Percentiles rank a stretch among this genome's conserved stretches.
These are phyloP conservation scores for Chrysochromulina tobinii DNA, from an alignment of 78 protist species.

Conservation along the genomic window DNA sequence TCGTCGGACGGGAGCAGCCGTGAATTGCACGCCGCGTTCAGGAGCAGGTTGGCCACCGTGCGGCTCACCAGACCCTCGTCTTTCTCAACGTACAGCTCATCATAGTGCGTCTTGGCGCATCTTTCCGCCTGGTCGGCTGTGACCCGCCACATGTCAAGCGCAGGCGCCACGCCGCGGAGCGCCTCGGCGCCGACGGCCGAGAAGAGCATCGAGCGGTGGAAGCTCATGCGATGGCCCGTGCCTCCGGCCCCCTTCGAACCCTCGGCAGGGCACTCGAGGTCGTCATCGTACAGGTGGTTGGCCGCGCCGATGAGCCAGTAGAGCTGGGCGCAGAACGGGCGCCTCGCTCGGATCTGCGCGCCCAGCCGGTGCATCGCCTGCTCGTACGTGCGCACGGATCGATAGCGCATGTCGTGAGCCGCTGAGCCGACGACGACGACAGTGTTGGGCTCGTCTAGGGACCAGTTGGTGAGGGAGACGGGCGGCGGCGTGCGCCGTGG, in stretches of 20 bases:
- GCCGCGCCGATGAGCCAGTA: background rate
- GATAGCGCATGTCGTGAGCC: conserved; percentile 8
- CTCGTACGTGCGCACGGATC: background rate
- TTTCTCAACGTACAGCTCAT: background rate
- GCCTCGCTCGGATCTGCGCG: background rate
- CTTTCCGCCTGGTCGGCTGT: background rate
- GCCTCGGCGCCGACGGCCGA: conserved; percentile 10
- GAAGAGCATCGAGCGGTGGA: conserved; percentile 4
- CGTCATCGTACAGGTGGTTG: background rate
- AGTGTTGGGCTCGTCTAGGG: background rate
- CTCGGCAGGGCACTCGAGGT: background rate
- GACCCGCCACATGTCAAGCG: conserved; percentile 1
- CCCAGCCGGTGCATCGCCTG: background rate
- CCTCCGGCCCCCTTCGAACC: background rate
- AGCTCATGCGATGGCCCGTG: background rate
- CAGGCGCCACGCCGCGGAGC: background rate
- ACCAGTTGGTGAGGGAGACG: background rate
- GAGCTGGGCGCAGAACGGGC: background rate
- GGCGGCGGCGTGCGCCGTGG: background rate
- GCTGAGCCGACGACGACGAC: background rate
- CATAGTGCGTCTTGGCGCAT: background rate
- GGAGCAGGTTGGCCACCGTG: background rate
- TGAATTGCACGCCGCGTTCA: background rate
- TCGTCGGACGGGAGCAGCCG: background rate
- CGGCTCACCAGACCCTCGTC: background rate